phyloP scores from a whole-genome alignment of 495 filamentous ascomycete genomes.

The Penicillium ucsense region DNA sequence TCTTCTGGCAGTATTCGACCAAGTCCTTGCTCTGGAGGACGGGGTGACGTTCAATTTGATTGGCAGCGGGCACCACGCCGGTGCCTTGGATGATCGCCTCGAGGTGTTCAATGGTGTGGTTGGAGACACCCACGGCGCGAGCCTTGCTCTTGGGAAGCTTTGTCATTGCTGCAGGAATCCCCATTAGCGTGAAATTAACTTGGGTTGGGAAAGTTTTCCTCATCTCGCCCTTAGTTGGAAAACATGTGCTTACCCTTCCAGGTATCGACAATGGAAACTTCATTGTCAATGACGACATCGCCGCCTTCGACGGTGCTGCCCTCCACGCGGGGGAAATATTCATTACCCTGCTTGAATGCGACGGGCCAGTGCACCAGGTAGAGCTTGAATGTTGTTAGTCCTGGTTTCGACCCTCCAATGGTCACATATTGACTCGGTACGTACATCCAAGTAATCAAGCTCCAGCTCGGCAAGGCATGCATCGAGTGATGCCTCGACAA shows the following conservation, averaged over 20 bases:
- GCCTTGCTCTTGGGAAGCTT: slow-evolving; percentile 43
- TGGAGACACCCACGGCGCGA: slow-evolving; percentile 42
- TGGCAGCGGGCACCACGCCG: slow-evolving; percentile 37
- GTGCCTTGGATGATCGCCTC: slow-evolving; percentile 42
- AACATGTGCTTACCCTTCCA: slow-evolving; percentile 29
- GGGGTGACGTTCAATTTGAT: slow-evolving; percentile 45
- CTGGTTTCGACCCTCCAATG: neutral
- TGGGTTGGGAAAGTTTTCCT: too few relatives aligned
- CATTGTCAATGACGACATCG: slow-evolving; percentile 34
- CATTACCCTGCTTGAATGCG: slow-evolving; percentile 32
- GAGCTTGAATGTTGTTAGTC: slow-evolving; percentile 15
- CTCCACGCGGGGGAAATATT: slow-evolving; percentile 34
- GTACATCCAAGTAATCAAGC: slow-evolving; percentile 40
- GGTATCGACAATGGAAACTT: slow-evolving; percentile 41
- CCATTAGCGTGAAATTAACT: too few relatives aligned
- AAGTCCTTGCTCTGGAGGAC: slow-evolving; percentile 35
- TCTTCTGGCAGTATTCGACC: slow-evolving; percentile 35
- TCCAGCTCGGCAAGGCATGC: slow-evolving; percentile 38
- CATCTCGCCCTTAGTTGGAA: too few relatives aligned
- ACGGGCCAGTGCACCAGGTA: slow-evolving; percentile 47
- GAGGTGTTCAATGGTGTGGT: slow-evolving; percentile 38
- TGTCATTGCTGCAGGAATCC: slow-evolving; percentile 28
- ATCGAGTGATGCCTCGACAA: slow-evolving; percentile 36
- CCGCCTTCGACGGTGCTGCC: slow-evolving; percentile 28
- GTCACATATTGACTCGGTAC: neutral